phyloP scores from a whole-genome alignment of 768 basidiomycete genomes.

The Daedalea quercina region DNA sequence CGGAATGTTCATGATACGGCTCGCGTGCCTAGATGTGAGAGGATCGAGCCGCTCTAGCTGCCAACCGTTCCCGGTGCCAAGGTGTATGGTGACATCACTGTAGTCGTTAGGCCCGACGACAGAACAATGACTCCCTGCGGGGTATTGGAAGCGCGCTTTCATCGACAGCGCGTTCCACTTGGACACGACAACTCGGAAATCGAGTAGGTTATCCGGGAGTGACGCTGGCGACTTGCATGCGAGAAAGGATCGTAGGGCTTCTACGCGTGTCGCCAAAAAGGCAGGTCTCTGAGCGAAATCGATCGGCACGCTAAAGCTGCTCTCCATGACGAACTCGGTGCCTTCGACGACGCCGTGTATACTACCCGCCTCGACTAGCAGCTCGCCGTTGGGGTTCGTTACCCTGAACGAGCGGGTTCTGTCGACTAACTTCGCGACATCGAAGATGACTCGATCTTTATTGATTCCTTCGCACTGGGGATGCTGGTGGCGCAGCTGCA shows the following conservation, averaged over 20 bases:
- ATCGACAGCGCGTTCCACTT: background rate
- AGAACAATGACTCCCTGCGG: background rate
- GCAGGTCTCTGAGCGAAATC: background rate
- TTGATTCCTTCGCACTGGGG: background rate
- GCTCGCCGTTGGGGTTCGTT: background rate
- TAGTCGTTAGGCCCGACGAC: background rate
- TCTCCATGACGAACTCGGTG: background rate
- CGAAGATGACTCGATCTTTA: background rate
- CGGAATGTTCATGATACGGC: background rate
- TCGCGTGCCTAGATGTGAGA: background rate
- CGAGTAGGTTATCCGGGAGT: background rate
- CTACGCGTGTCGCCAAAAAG: background rate
- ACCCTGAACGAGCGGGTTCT: background rate
- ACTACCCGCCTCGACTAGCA: background rate
- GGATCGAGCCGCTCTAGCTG: background rate
- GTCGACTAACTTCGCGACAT: background rate
- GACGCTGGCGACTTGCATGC: background rate
- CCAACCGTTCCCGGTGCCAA: background rate
- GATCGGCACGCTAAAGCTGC: background rate
- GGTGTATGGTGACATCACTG: background rate
- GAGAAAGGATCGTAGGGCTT: background rate
- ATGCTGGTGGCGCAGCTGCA: background rate
- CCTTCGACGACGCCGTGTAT: background rate
- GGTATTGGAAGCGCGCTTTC: background rate
- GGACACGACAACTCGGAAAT: background rate